Conservation (phyloP, 768 basidiomycete genomes). For the Cystobasidiopsis lactophilus region DNA sequence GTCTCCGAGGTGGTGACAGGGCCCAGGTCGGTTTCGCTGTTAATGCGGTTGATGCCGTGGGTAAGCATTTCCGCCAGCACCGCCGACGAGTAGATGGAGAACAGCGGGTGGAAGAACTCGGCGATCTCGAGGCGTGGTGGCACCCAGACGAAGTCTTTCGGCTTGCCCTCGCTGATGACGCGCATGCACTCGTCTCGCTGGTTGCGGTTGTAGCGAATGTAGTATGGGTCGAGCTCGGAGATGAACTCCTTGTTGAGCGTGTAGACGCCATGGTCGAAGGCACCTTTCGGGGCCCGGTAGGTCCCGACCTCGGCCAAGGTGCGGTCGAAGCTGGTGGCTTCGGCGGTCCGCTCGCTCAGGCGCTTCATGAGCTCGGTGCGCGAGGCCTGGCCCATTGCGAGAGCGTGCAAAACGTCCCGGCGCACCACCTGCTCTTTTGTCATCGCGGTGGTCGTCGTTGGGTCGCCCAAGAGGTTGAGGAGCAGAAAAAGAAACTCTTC, state of each 20-base stretch:
- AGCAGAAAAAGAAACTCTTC: slow-evolving; percentile 77
- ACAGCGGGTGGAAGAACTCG: slow-evolving; percentile 34
- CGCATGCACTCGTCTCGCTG: slow-evolving; percentile 75
- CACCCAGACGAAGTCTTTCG: slow-evolving; percentile 29
- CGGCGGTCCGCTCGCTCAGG: slow-evolving; percentile 68
- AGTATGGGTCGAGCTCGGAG: slow-evolving; percentile 82
- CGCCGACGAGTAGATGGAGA: too few species aligned
- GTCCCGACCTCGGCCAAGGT: slow-evolving; percentile 56
- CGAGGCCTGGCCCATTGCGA: slow-evolving; percentile 65
- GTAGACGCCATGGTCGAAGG: slow-evolving; percentile 62
- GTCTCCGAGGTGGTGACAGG: slow-evolving; percentile 25
- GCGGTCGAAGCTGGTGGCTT: slow-evolving; percentile 58
- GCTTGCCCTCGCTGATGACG: slow-evolving; percentile 41
- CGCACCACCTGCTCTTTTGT: slow-evolving; percentile 42
- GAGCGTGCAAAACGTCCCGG: slow-evolving; percentile 70
- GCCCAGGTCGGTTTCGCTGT: too few species aligned
- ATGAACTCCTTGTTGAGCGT: slow-evolving; percentile 61
- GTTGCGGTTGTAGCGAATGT: slow-evolving; percentile 85
- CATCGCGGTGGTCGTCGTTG: slow-evolving; percentile 47
- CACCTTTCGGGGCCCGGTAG: slow-evolving; percentile 58
- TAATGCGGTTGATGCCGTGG: too few species aligned
- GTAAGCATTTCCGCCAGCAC: too few species aligned
- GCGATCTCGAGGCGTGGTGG: slow-evolving; percentile 31
- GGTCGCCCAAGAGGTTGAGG: slow-evolving; percentile 67
- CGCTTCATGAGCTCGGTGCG: slow-evolving; percentile 81